phyloP scores from a whole-genome alignment of 2,329 filamentous ascomycete genomes.

The Talaromyces sp. region DNA sequence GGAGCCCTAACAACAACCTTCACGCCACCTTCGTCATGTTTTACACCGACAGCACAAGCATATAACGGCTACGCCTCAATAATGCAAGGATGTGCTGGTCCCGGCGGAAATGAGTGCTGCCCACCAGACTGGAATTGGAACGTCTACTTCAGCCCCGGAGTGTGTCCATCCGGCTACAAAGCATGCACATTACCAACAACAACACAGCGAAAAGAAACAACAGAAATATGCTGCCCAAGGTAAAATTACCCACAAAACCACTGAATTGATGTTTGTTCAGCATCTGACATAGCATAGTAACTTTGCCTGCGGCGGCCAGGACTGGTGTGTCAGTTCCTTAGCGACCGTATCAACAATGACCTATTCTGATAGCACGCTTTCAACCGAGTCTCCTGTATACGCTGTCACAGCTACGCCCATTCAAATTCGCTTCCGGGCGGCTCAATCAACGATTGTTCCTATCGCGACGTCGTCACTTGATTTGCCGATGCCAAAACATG shows the following conservation, averaged over 20 bases:
- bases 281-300: neutral
- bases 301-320: constrained; percentile 13
- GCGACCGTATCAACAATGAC: constrained; percentile 7
- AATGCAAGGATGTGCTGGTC: neutral
- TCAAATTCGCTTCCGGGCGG: constrained; percentile 17
- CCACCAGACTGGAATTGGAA: neutral
- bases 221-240: neutral
- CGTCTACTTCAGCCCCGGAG: neutral
- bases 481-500: constrained; percentile 4
- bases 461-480: constrained; percentile 6
- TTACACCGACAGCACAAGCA: neutral
- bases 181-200: neutral
- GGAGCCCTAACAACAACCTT: neutral
- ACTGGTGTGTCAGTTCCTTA: constrained; percentile 10
- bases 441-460: constrained; percentile 14
- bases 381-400: constrained; percentile 3
- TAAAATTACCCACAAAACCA: neutral
- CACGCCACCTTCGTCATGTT: neutral
- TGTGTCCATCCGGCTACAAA: constrained; percentile 1
- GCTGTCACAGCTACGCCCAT: constrained; percentile 15
- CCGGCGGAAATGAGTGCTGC: neutral
- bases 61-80: neutral
- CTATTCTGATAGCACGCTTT: constrained; percentile 6
- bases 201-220: neutral
- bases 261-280: too few species aligned